Evolutionary conservation across 2,329 filamentous ascomycete genomes (phyloP), one percentile per base, ranked within the genome.

Genomic region (Didymella keratinophila): DNA sequence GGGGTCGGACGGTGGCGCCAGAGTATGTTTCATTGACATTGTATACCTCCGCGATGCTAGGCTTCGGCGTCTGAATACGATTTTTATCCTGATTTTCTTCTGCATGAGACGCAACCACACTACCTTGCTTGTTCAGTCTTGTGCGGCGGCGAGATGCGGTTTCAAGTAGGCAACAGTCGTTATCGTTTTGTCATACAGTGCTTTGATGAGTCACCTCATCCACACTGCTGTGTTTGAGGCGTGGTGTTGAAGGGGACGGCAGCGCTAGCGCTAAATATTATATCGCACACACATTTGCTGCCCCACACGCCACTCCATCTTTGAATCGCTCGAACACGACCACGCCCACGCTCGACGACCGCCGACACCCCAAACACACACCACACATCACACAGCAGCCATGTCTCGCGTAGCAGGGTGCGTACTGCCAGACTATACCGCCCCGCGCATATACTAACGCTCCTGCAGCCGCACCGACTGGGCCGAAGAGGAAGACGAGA

Each of bases 401-500:
- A 78, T 78, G 75, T 76, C 74, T 63, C 71, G 71, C 67, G 70
- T 71, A 66, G 74, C 72, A 72, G 74, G 74, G 75, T 76, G 60
- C 58, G 73, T 58, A 18, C 20, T 27, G 45, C 30, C 36, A 20
- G 34, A 14, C 3, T 28, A 16, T 9, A 36, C 8, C 27, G 23
- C 44, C 27, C 28, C 32, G 28, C 44, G 34, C 47, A 20, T 16
- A 36, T 16, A 49, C 60, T 68, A 45, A 61, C 54, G 46, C 9
- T n/a, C 11, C 28, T 52, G 44, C 51, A 85, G 82, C 77, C 83
- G 85, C 74, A 85, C 84, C 76, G 93, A 97, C 85, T 98, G 94
- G 94, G 94, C 95, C 49, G 73, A 75, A 78, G 95, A 98, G 82
- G 93, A 96, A 74, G 89, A 92, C 80, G 93, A 96, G 75, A 89